Evolutionary conservation across 495 filamentous ascomycete species (phyloP).

Genomic region (Aspergillus carlsbadensis): DNA sequence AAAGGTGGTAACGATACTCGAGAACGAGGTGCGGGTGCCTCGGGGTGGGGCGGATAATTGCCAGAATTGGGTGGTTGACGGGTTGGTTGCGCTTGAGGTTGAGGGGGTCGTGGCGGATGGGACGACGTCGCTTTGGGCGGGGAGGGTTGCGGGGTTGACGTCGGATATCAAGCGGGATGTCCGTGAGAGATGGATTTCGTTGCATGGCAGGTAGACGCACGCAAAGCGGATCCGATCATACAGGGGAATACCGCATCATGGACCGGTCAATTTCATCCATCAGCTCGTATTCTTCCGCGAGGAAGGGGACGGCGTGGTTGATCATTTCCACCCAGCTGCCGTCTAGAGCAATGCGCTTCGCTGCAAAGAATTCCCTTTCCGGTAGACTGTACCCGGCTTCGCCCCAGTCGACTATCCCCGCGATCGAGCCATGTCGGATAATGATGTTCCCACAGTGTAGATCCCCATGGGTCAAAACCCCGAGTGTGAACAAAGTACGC

Average conservation of each 20-base stretch:
- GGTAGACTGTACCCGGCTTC: conserved; percentile 19
- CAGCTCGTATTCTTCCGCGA: conserved; percentile 6
- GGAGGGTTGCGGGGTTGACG: not conserved
- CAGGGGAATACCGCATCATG: conserved; percentile 11
- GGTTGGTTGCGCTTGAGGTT: not conserved
- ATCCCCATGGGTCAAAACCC: conserved; percentile 17
- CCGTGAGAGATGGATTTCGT: not conserved
- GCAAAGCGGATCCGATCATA: too few relatives aligned
- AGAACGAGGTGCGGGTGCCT: not conserved
- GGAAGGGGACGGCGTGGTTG: not conserved
- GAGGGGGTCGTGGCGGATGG: not conserved
- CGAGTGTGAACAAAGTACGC: not conserved
- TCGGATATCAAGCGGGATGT: not conserved
- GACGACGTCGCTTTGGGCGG: not conserved
- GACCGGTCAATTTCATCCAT: conserved; percentile 6
- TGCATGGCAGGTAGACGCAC: not conserved
- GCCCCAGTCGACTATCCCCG: conserved; percentile 21
- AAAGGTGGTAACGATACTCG: not conserved
- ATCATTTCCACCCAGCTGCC: conserved; percentile 13
- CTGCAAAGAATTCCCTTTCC: conserved; percentile 19
- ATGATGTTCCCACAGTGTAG: conserved; percentile 17
- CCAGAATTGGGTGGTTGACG: not conserved
- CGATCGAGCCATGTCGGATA: conserved; percentile 5
- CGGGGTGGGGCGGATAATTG: not conserved
- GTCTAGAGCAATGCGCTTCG: conserved; percentile 16